Evolutionary conservation across 495 filamentous ascomycete genomes (phyloP).

Genomic region (Pseudevernia furfuracea): DNA sequence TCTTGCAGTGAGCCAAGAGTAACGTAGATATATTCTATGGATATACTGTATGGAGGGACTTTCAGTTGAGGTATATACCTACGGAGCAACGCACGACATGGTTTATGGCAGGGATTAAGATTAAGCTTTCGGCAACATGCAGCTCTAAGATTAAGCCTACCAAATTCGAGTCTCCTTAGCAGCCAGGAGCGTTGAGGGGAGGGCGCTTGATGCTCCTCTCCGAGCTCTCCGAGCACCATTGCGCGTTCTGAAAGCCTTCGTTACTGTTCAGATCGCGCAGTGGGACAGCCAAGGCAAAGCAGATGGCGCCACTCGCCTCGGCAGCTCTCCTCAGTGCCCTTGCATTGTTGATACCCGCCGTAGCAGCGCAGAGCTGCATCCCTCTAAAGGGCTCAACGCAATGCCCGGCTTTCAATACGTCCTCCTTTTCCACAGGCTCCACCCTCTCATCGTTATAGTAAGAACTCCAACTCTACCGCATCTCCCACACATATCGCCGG

Average conservation of each 20-base stretch:
- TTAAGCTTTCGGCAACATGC: conserved; percentile 5
- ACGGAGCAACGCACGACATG: no score
- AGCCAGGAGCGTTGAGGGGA: conserved; percentile 11
- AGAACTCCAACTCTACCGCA: conserved; percentile 28
- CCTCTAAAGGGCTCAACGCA: conserved; percentile 68
- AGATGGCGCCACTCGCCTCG: conserved; percentile 5
- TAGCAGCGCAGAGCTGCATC: conserved; percentile 50
- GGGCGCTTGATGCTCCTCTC: neutral
- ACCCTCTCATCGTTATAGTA: conserved; percentile 67
- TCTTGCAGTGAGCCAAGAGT: neutral
- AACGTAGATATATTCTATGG: no score
- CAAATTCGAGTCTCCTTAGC: neutral
- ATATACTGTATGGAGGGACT: neutral
- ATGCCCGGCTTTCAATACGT: conserved; percentile 75
- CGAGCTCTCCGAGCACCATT: conserved; percentile 3
- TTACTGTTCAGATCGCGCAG: neutral
- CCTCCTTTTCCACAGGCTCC: conserved; percentile 70
- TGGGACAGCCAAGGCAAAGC: neutral
- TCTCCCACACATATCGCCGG: neutral
- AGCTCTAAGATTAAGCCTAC: conserved; percentile 12
- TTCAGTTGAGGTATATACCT: neutral
- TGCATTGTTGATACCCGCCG: conserved; percentile 7
- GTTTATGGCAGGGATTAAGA: conserved; percentile 12
- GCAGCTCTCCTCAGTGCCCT: conserved; percentile 10
- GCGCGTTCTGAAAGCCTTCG: conserved; percentile 10